Evolutionary conservation across 2,329 filamentous ascomycete genomes (phyloP).

Genomic region (Aspergillus candidus): DNA sequence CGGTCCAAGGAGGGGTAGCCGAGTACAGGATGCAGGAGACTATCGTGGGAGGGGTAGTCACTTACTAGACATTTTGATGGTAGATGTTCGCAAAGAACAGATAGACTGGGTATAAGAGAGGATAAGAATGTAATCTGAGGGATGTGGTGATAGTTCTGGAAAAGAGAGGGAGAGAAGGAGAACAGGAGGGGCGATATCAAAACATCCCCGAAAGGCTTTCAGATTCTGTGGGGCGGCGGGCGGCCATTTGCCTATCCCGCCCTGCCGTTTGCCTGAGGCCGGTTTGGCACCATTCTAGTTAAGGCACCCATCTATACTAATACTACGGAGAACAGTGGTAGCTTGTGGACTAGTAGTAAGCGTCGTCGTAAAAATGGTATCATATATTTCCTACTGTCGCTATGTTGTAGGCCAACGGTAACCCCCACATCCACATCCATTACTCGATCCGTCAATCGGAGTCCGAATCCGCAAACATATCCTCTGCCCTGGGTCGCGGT

Average conservation of each 20-base stretch:
- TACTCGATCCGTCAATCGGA: constrained; percentile 34
- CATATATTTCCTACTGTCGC: neutral
- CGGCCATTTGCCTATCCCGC: too few relatives aligned
- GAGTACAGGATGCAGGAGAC: constrained; percentile 6
- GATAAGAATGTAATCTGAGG: neutral
- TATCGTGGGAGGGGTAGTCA: constrained; percentile 5
- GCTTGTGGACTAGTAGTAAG: too few relatives aligned
- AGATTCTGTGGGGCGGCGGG: too few relatives aligned
- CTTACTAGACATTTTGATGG: constrained; percentile 33
- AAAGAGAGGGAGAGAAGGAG: constrained; percentile 7
- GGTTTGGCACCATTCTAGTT: too few relatives aligned
- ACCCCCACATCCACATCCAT: too few relatives aligned
- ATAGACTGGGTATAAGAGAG: constrained; percentile 1
- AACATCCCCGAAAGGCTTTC: too few relatives aligned
- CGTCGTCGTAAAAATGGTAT: neutral
- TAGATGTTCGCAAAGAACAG: constrained; percentile 12
- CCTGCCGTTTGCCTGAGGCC: too few relatives aligned
- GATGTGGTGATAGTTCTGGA: constrained; percentile 18
- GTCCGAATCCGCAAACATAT: constrained; percentile 82
- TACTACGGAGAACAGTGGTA: neutral
- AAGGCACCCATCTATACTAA: too few relatives aligned
- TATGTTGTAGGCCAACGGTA: too few relatives aligned
- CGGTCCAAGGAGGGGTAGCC: constrained; percentile 18
- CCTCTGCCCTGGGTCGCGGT: constrained; percentile 67
- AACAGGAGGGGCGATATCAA: constrained; percentile 1